Percentiles rank a stretch among this genome's conserved stretches.
Evolutionary conservation across 208 protist genomes (phyloP).

Genomic region (Acanthamoeba castellanii): DNA sequence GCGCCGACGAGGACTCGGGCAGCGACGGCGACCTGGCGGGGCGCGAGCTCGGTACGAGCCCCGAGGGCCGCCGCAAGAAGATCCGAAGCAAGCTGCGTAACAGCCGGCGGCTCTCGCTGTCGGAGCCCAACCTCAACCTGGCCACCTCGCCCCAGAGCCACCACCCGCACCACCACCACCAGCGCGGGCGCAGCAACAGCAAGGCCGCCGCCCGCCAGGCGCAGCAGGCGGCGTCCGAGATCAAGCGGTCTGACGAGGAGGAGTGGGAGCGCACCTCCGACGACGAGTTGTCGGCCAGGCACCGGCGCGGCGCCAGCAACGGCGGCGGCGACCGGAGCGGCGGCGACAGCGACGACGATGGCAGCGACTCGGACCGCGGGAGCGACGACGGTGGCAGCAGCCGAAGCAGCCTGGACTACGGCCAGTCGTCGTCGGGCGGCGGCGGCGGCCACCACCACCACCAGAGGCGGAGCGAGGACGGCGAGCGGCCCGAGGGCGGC

Average conservation of each 20-base stretch:
- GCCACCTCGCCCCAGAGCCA: not conserved
- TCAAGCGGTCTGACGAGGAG: not conserved
- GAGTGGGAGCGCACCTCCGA: not conserved
- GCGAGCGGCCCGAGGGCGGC: not conserved
- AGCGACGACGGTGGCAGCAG: not conserved
- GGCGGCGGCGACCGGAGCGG: not conserved
- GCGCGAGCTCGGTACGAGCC: not conserved
- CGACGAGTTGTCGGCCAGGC: not conserved
- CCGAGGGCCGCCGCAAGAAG: not conserved
- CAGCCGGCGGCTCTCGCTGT: not conserved
- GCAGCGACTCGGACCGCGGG: not conserved
- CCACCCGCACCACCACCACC: not conserved
- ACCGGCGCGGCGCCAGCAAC: not conserved
- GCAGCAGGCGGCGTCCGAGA: not conserved
- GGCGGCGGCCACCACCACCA: not conserved
- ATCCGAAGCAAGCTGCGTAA: slow-evolving; percentile 2
- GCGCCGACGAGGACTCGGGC: slow-evolving; percentile 29
- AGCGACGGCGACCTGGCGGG: not conserved
- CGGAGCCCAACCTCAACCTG: not conserved
- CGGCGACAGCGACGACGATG: not conserved
- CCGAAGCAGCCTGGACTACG: not conserved
- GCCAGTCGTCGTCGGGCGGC: too few relatives aligned
- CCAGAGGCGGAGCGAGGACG: not conserved
- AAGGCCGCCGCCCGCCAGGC: not conserved
- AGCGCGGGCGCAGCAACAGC: not conserved